A percentile compares a stretch with the other conserved stretches of the same genome.
phyloP scores from a whole-genome alignment of 306 rosid genomes.

The Sechiopsis laciniata region DNA sequence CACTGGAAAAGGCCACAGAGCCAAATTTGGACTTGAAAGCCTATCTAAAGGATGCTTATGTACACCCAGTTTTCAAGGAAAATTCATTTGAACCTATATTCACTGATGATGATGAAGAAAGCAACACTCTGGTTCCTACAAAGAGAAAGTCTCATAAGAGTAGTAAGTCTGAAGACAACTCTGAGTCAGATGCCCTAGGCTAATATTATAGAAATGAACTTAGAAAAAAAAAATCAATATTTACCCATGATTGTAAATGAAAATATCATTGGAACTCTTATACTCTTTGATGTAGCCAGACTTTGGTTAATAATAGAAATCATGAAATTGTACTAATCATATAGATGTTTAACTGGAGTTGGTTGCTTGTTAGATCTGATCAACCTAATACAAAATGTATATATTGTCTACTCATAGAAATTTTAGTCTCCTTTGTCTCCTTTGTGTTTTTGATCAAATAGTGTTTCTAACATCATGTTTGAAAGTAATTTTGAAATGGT shows the following conservation, averaged over 20 bases:
- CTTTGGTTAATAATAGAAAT: conserved; percentile 8
- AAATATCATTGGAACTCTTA: neutral
- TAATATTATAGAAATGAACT: neutral
- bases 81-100: conserved; percentile 22
- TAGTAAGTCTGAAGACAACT: conserved; percentile 36
- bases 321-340: neutral
- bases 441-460: too few relatives aligned
- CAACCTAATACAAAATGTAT: neutral
- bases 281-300: conserved; percentile 17
- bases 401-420: neutral
- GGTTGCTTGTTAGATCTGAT: neutral
- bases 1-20: conserved; percentile 67
- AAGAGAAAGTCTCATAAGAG: conserved; percentile 41
- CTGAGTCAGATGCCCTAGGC: conserved; percentile 15
- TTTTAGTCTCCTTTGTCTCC: too few relatives aligned
- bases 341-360: neutral
- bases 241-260: neutral
- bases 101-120: conserved; percentile 74
- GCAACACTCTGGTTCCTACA: conserved; percentile 64
- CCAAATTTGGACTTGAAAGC: conserved; percentile 62
- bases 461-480: too few relatives aligned
- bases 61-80: conserved; percentile 67
- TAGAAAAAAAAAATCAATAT: neutral
- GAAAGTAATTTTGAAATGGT: too few relatives aligned
- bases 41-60: conserved; percentile 62